Percentiles rank a stretch among this genome's conserved stretches.
Evolutionary conservation across 2,329 filamentous ascomycete genomes (phyloP).

Genomic region (Fusarium domesticum): DNA sequence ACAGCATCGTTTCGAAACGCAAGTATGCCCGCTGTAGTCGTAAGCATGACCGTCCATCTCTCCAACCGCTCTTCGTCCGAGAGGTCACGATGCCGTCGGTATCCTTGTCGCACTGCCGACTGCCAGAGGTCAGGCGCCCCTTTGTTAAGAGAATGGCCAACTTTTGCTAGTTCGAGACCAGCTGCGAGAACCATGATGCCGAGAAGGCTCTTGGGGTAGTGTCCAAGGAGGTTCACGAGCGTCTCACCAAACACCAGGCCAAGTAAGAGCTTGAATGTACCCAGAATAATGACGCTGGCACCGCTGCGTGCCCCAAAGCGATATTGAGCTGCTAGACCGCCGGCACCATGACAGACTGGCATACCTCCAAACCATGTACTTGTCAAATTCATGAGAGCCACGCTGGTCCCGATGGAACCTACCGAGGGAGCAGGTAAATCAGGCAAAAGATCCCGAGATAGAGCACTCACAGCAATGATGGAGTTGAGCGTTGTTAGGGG

Average conservation of each 20-base stretch:
- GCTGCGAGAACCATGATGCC: conserved; percentile 89
- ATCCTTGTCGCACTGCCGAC: conserved; percentile 40
- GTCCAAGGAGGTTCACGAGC: conserved; percentile 65
- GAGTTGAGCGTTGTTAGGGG: conserved; percentile 92
- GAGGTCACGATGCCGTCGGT: conserved; percentile 49
- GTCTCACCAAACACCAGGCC: conserved; percentile 73
- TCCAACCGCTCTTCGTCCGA: conserved; percentile 67
- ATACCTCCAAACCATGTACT: conserved; percentile 92
- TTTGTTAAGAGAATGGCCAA: conserved; percentile 81
- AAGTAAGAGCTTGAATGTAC: conserved; percentile 69
- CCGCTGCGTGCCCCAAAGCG: conserved; percentile 89
- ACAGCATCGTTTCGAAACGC: conserved; percentile 89
- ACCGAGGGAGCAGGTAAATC: conserved; percentile 64
- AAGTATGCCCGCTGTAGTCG: conserved; percentile 76
- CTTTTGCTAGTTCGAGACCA: conserved; percentile 81
- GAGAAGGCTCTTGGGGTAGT: conserved; percentile 73
- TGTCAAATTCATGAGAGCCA: conserved; percentile 77
- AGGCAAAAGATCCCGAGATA: conserved; percentile 75
- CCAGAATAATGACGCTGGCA: conserved; percentile 76
- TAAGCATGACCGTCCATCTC: conserved; percentile 86
- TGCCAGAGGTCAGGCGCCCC: conserved; percentile 60
- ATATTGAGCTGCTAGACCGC: conserved; percentile 85
- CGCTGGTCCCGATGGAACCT: conserved; percentile 75
- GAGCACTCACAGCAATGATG: conserved; percentile 78
- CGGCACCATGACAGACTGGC: conserved; percentile 92